Evolutionary conservation across 208 protist species (phyloP), one percentile per base, ranked within the genome.

Genomic region (Naegleria lovaniensis): DNA sequence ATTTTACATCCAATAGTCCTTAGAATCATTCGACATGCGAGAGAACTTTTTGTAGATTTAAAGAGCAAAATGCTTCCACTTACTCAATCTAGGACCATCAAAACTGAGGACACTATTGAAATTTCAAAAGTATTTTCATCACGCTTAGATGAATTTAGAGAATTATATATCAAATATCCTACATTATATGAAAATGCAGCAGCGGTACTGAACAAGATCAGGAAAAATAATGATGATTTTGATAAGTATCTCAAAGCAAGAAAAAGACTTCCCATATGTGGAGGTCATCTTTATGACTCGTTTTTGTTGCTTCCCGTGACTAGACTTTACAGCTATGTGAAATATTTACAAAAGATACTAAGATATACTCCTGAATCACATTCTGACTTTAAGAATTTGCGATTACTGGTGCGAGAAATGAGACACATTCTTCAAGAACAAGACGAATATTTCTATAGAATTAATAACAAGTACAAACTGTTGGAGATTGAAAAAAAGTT

Each of bases 381-480:
- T 58, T 43, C 85, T 58, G 85, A 88, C 55, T 58, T 33, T 88
- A 33, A 39, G 29, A 58, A 38, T 36, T 11, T 58, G 15, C 5
- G 43, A 51, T 58, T 15, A 22, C 19, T 38, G 38, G n/a, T 88
- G 19, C 51, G 40, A 88, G 33, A 58, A 39, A 36, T 88, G 40
- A 51, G n/a, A 33, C 33, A 58, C 25, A 40, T 48, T 11, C 16
- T 58, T 22, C 11, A 19, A 52, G 6, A 39, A 13, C 43, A 58
- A 19, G n/a, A 58, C 0, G 25, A 88, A 39, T 40, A 58, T 29
- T 58, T 52, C 5, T 58, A 25, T 39, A n/a, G 11, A 58, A 58
- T 88, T 39, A 88, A 88, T 58, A 88, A 88, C n/a, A 88, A 88
- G 19, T 58, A 88, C 22, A 88, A 88, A 41, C 25, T 88, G 19